These are phyloP conservation scores for Pythium vanterpoolii DNA, from an alignment of 352 stramenopile genomes.

Conservation along the genomic window DNA sequence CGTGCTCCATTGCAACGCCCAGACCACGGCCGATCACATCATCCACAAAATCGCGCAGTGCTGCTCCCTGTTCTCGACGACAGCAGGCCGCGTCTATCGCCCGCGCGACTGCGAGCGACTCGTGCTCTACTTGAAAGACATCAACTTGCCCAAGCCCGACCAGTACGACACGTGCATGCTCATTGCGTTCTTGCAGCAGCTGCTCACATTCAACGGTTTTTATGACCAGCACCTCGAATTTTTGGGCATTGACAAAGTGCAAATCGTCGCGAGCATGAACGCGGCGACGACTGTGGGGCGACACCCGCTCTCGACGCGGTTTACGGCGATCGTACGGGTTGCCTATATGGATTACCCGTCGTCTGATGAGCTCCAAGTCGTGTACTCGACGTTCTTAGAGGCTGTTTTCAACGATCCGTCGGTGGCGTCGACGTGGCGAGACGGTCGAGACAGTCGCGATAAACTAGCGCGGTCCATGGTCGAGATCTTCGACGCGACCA, in stretches of 20 bases:
- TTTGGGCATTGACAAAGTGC: slow-evolving; percentile 90
- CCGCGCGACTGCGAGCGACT: slow-evolving; percentile 90
- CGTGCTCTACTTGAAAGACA: slow-evolving; percentile 96
- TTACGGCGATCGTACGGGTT: slow-evolving; percentile 93
- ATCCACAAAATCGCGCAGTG: slow-evolving; percentile 94
- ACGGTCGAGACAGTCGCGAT: slow-evolving; percentile 56
- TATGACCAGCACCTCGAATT: slow-evolving; percentile 95
- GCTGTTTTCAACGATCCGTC: slow-evolving; percentile 53
- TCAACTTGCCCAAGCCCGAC: slow-evolving; percentile 94
- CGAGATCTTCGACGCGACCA: slow-evolving; percentile 88
- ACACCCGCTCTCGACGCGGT: slow-evolving; percentile 90
- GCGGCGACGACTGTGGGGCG: slow-evolving; percentile 90
- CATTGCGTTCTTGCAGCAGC: slow-evolving; percentile 95
- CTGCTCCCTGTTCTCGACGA: slow-evolving; percentile 92
- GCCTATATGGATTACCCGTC: slow-evolving; percentile 92
- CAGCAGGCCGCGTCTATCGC: slow-evolving; percentile 89
- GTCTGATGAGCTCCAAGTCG: slow-evolving; percentile 81
- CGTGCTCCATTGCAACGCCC: slow-evolving; percentile 93
- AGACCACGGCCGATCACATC: slow-evolving; percentile 92
- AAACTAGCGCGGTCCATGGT: slow-evolving; percentile 88
- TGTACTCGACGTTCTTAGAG: slow-evolving; percentile 90
- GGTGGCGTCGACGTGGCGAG: slow-evolving; percentile 43
- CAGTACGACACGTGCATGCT: slow-evolving; percentile 96
- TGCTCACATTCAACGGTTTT: slow-evolving; percentile 95
- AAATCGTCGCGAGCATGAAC: slow-evolving; percentile 95